Conservation (phyloP, 1,284 basidiomycete genomes). For the Spongiforma sp. region DNA sequence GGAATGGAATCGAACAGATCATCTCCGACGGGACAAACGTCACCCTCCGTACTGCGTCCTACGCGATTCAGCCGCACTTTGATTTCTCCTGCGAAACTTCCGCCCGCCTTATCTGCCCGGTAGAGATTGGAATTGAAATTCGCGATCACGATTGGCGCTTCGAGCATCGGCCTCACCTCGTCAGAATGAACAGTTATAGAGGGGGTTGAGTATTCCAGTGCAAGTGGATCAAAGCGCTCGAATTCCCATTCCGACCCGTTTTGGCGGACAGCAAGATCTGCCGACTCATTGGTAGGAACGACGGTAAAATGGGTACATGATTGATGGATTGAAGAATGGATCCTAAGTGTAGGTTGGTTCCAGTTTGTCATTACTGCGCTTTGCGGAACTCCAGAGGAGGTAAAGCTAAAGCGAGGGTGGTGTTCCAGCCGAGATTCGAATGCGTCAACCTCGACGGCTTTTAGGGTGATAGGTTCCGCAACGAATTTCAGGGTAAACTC, state of each 20-base stretch:
- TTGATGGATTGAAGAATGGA: not conserved
- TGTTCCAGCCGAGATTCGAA: constrained; percentile 1
- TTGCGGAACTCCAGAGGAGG: not conserved
- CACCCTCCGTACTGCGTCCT: not conserved
- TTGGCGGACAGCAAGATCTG: constrained; percentile 2
- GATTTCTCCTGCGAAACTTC: not conserved
- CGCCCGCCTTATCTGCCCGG: not conserved
- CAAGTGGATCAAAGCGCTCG: constrained; percentile 1
- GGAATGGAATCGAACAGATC: constrained; percentile 1
- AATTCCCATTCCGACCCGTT: not conserved
- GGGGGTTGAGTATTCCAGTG: not conserved
- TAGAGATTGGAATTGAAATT: constrained; percentile 3
- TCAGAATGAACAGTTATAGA: not conserved
- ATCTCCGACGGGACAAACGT: not conserved
- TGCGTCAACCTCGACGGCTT: not conserved
- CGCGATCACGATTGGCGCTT: not conserved
- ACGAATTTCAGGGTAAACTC: not conserved
- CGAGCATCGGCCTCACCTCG: not conserved
- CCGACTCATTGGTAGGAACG: not conserved
- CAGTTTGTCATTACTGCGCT: not conserved
- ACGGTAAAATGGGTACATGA: not conserved
- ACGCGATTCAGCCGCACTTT: not conserved
- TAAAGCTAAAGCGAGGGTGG: not conserved
- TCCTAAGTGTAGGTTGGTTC: not conserved
- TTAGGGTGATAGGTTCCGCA: not conserved